phyloP scores from a whole-genome alignment of 495 filamentous ascomycete genomes.

The Extremus antarcticus region DNA sequence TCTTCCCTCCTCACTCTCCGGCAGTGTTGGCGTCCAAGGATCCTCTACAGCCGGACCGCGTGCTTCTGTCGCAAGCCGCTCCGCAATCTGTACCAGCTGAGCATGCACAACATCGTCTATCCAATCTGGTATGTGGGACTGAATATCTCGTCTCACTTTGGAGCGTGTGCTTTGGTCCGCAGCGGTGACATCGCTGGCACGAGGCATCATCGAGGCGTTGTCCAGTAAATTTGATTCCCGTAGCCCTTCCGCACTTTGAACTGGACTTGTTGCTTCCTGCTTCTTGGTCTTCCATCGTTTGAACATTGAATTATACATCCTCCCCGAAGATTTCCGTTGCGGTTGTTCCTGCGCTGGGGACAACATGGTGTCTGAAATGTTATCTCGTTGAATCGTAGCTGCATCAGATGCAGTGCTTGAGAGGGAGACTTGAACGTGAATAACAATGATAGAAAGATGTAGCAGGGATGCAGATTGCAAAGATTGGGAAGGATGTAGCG shows the following conservation, averaged over 20 bases:
- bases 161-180: neutral
- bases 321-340: neutral
- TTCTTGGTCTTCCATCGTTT: neutral
- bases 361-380: neutral
- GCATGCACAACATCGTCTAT: neutral
- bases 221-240: too few relatives aligned
- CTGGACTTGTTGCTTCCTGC: neutral
- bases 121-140: neutral
- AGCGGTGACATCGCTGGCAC: neutral
- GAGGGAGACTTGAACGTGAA: too few relatives aligned
- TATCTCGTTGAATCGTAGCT: too few relatives aligned
- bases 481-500: too few relatives aligned
- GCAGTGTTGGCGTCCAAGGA: neutral
- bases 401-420: too few relatives aligned
- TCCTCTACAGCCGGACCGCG: neutral
- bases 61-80: neutral
- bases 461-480: too few relatives aligned
- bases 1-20: neutral
- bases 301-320: neutral
- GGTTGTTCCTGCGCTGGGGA: neutral
- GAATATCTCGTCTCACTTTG: neutral
- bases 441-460: too few relatives aligned
- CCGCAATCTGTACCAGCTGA: neutral
- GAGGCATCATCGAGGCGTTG: too few relatives aligned
- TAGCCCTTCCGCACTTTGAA: neutral